Evolutionary conservation across 192 early-diverging fungal genomes (phyloP).

Genomic region (Coemansia sp.): DNA sequence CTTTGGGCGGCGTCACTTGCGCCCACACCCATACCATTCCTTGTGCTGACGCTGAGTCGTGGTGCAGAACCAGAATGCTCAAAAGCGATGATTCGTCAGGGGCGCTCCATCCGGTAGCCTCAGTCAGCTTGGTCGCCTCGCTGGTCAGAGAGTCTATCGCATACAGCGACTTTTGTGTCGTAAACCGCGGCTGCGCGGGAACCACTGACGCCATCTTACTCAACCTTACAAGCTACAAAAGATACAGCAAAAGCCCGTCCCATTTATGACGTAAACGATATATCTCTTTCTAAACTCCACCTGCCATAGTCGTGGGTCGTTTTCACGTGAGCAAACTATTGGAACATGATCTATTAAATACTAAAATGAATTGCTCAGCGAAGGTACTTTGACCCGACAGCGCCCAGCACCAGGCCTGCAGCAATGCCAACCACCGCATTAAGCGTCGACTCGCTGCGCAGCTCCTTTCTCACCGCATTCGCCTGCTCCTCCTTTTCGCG

Average conservation of each 20-base stretch:
- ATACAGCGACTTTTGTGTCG: slow-evolving; percentile 29
- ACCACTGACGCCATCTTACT: slow-evolving; percentile 18
- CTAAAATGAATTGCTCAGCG: background rate
- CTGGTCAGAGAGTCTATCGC: slow-evolving; percentile 28
- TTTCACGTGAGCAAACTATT: slow-evolving; percentile 9
- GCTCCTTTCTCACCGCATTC: slow-evolving; percentile 25
- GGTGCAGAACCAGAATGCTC: slow-evolving; percentile 34
- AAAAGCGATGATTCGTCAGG: slow-evolving; percentile 34
- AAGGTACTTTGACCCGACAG: slow-evolving; percentile 23
- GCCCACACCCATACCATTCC: slow-evolving; percentile 55
- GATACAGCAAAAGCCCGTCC: background rate
- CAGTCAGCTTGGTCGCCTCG: slow-evolving; percentile 6
- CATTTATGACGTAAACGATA: no score
- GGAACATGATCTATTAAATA: no score
- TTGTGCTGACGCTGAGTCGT: slow-evolving; percentile 5
- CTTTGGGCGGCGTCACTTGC: slow-evolving; percentile 24
- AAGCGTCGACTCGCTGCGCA: slow-evolving; percentile 42
- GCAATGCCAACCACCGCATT: slow-evolving; percentile 26
- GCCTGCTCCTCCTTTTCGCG: slow-evolving; percentile 20
- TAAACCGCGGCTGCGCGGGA: slow-evolving; percentile 35
- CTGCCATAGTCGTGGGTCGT: slow-evolving; percentile 1
- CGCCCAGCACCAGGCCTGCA: slow-evolving; percentile 28
- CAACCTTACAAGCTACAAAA: background rate
- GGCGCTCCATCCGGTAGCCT: slow-evolving; percentile 1
- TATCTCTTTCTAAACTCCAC: background rate